These are phyloP conservation scores for Xylaria sp. DNA, from an alignment of 2,329 filamentous ascomycete genomes.

Conservation along the genomic window DNA sequence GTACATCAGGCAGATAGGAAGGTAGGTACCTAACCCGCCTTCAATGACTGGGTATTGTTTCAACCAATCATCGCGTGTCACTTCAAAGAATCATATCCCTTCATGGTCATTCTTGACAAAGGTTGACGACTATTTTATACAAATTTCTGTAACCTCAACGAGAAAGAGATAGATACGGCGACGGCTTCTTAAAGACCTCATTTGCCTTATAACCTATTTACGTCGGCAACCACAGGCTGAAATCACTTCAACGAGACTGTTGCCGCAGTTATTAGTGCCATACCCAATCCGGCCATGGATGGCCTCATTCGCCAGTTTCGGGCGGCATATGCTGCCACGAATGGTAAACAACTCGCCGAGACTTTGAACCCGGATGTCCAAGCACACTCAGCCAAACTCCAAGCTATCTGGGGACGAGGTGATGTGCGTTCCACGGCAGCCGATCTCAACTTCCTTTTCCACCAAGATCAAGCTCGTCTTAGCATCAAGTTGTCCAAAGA, in stretches of 20 bases:
- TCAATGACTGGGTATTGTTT: not conserved
- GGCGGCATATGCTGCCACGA: slow-evolving; percentile 69
- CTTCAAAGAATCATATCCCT: slow-evolving; percentile 35
- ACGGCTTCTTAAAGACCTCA: slow-evolving; percentile 2
- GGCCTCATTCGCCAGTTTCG: slow-evolving; percentile 78
- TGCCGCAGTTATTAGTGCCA: not conserved
- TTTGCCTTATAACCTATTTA: not conserved
- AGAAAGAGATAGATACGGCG: slow-evolving; percentile 11
- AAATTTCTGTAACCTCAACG: slow-evolving; percentile 7
- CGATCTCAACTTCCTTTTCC: slow-evolving; percentile 79
- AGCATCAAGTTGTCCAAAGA: slow-evolving; percentile 68
- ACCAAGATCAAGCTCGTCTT: slow-evolving; percentile 65
- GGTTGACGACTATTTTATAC: not conserved
- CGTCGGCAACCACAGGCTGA: not conserved
- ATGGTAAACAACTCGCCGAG: slow-evolving; percentile 79
- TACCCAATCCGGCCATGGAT: slow-evolving; percentile 63
- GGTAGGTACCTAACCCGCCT: not conserved
- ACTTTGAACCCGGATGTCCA: slow-evolving; percentile 79
- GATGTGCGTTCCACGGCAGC: slow-evolving; percentile 72
- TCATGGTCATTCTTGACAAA: slow-evolving; percentile 2
- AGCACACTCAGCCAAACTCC: slow-evolving; percentile 72
- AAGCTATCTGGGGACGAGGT: slow-evolving; percentile 76
- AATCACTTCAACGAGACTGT: not conserved
- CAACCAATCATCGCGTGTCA: slow-evolving; percentile 38
- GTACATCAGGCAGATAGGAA: not conserved